A percentile compares a stretch with the other conserved stretches of the same genome.
Conservation (phyloP, 73 alveolate genomes). For the Tetrahymena elliotti region DNA sequence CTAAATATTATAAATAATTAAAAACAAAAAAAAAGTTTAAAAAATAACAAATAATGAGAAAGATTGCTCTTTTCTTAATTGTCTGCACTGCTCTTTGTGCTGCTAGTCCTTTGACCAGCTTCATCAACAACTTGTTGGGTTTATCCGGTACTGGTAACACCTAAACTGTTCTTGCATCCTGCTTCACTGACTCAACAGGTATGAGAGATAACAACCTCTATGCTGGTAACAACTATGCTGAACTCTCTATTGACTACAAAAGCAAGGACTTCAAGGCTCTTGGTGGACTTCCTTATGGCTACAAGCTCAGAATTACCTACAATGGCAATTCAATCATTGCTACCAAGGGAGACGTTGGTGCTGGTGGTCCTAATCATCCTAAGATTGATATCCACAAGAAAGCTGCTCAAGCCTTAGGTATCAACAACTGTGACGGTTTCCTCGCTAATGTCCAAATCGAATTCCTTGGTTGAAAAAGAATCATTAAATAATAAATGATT, state of each 20-base stretch:
- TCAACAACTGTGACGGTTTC: conserved; percentile 15
- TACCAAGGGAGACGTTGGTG: conserved; percentile 59
- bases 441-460: conserved; percentile 49
- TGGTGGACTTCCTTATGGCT: conserved; percentile 48
- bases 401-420: conserved; percentile 47
- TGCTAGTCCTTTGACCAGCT: not conserved
- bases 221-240: conserved; percentile 61
- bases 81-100: not conserved
- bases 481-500: not conserved
- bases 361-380: conserved; percentile 58
- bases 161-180: conserved; percentile 44
- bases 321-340: conserved; percentile 55
- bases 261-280: conserved; percentile 54
- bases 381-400: conserved; percentile 55
- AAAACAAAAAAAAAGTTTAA: not conserved
- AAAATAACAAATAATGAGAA: conserved; percentile 2
- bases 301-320: conserved; percentile 48
- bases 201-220: conserved; percentile 40
- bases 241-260: conserved; percentile 33
- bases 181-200: conserved; percentile 42
- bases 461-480: conserved; percentile 13
- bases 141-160: not conserved
- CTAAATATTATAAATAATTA: not conserved
- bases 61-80: not conserved
- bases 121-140: conserved; percentile 1